Evolutionary conservation across 1,284 basidiomycete species (phyloP).

Genomic region (Termitomyces sp.): DNA sequence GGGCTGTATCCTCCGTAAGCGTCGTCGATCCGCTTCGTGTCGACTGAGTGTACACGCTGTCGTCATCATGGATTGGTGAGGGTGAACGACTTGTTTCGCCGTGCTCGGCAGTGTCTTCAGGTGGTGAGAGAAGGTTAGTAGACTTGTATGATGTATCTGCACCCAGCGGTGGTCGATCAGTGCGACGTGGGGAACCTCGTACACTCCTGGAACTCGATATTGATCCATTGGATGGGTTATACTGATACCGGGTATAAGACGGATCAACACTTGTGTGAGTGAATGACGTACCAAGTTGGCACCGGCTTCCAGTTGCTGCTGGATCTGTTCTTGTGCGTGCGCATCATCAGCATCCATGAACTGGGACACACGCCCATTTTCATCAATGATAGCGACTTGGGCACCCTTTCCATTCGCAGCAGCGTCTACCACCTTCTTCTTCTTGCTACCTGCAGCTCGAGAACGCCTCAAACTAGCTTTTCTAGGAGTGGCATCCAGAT

Average conservation of each 20-base stretch:
- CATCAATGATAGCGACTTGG: constrained; percentile 38
- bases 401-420: constrained; percentile 28
- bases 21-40: constrained; percentile 42
- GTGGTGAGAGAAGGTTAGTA: constrained; percentile 38
- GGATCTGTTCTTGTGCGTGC: constrained; percentile 79
- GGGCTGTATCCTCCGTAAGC: constrained; percentile 44
- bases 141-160: constrained; percentile 36
- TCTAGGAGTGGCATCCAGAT: constrained; percentile 48
- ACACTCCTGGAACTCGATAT: constrained; percentile 62
- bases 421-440: constrained; percentile 30
- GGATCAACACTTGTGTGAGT: not conserved
- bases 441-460: constrained; percentile 21
- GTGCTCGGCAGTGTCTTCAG: constrained; percentile 39
- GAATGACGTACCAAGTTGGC: constrained; percentile 55
- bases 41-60: constrained; percentile 53
- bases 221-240: constrained; percentile 50
- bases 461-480: constrained; percentile 41
- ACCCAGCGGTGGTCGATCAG: constrained; percentile 38
- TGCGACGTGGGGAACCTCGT: constrained; percentile 58
- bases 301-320: constrained; percentile 74
- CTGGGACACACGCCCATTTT: constrained; percentile 65
- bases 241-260: constrained; percentile 30
- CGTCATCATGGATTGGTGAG: constrained; percentile 46
- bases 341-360: constrained; percentile 91
- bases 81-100: constrained; percentile 34